Conservation (phyloP, 768 basidiomycete species). For the Mycena alexandri region DNA sequence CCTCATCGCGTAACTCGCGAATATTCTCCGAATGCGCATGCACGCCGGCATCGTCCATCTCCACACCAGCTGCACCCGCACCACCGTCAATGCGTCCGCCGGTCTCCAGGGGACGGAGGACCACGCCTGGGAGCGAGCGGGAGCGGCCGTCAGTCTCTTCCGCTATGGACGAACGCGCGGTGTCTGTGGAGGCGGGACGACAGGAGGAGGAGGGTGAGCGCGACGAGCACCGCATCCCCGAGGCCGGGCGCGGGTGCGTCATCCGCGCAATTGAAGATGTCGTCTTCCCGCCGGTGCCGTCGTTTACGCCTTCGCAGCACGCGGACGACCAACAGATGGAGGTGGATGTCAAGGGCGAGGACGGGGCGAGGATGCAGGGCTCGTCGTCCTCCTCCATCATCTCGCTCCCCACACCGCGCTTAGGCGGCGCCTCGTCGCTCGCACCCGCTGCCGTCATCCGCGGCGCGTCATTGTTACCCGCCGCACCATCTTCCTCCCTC, state of each 20-base stretch:
- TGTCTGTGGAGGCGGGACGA: neutral
- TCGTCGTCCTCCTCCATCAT: no score
- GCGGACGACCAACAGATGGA: slow-evolving; percentile 22
- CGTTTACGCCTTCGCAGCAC: neutral
- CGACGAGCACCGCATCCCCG: neutral
- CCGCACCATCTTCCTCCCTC: neutral
- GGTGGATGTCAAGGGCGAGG: slow-evolving; percentile 32
- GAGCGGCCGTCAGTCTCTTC: neutral
- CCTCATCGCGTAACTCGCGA: slow-evolving; percentile 74
- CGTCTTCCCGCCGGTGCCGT: slow-evolving; percentile 19
- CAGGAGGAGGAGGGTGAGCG: slow-evolving; percentile 24
- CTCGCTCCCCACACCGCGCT: no score
- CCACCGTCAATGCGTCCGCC: no score
- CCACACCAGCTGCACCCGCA: neutral
- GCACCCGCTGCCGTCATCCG: no score
- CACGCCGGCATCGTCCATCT: slow-evolving; percentile 58
- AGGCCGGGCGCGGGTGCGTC: slow-evolving; percentile 11
- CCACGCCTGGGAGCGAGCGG: neutral
- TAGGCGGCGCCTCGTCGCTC: no score
- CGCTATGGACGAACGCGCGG: no score
- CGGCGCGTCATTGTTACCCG: no score
- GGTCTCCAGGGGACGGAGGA: neutral
- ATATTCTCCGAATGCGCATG: slow-evolving; percentile 74
- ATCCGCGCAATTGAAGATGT: slow-evolving; percentile 39
- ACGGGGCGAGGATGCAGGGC: neutral